Conservation (phyloP, 352 stramenopile species). For the Proteromonas lacertae region DNA sequence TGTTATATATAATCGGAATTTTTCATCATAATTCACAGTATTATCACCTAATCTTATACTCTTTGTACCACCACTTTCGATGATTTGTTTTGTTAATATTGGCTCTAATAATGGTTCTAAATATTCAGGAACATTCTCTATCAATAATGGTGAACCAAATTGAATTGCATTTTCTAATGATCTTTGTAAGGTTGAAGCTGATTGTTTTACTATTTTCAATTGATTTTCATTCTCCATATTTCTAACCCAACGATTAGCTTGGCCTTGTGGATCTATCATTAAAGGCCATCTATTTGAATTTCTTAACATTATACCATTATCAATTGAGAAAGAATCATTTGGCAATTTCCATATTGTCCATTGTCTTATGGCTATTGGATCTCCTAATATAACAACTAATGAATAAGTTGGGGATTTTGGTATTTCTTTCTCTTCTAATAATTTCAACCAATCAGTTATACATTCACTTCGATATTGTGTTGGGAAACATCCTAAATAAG, state of each 20-base stretch:
- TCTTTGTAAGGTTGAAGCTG: slow-evolving; percentile 48
- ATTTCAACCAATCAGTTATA: slow-evolving; percentile 28
- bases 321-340: slow-evolving; percentile 44
- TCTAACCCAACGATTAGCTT: slow-evolving; percentile 58
- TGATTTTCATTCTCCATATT: slow-evolving; percentile 37
- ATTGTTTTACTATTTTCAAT: slow-evolving; percentile 65
- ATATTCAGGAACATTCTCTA: slow-evolving; percentile 63
- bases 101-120: slow-evolving; percentile 69
- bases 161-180: slow-evolving; percentile 73
- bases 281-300: slow-evolving; percentile 34
- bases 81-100: slow-evolving; percentile 55
- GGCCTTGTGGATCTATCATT: slow-evolving; percentile 50
- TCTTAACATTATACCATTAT: slow-evolving; percentile 61
- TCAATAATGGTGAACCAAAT: slow-evolving; percentile 49
- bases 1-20: slow-evolving; percentile 72
- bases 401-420: slow-evolving; percentile 39
- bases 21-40: slow-evolving; percentile 57
- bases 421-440: slow-evolving; percentile 36
- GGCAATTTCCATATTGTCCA: slow-evolving; percentile 48
- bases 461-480: slow-evolving; percentile 11
- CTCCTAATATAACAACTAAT: slow-evolving; percentile 33
- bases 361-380: slow-evolving; percentile 37
- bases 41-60: slow-evolving; percentile 64
- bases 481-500: slow-evolving; percentile 36
- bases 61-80: slow-evolving; percentile 37